These are phyloP conservation scores for Debaryomyces prosopidis DNA, from an alignment of 805 yeast species.

Conservation along the genomic window DNA sequence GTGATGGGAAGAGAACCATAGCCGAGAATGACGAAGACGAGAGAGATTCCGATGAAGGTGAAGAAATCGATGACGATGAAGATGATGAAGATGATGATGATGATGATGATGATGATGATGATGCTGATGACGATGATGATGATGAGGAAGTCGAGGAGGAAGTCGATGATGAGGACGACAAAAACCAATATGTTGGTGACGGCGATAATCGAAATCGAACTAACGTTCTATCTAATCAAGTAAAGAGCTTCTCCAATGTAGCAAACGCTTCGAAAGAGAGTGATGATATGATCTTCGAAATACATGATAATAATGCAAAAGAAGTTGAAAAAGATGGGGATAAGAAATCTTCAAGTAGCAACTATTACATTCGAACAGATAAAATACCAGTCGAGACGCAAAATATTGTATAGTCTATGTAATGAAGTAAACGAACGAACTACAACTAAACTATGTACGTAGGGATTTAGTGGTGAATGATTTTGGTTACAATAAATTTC, in stretches of 20 bases:
- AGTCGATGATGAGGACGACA: constrained; percentile 6
- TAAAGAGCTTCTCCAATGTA: not conserved
- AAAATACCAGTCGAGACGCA: constrained; percentile 16
- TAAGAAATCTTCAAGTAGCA: not conserved
- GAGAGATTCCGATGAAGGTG: constrained; percentile 30
- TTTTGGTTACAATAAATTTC: no score
- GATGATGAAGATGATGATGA: constrained; percentile 39
- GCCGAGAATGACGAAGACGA: constrained; percentile 10
- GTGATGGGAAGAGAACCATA: constrained; percentile 13
- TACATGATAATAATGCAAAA: constrained; percentile 15
- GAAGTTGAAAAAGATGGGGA: not conserved
- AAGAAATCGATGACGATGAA: constrained; percentile 35
- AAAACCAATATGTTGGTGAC: constrained; percentile 1
- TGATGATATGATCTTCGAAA: constrained; percentile 21
- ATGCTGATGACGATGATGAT: constrained; percentile 39
- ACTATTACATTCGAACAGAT: not conserved
- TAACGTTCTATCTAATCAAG: not conserved
- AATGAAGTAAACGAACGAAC: no score
- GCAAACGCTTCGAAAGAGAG: not conserved
- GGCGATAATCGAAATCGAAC: not conserved
- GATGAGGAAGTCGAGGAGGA: constrained; percentile 31
- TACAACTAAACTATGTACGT: no score
- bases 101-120: constrained; percentile 39
- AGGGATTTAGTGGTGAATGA: no score
- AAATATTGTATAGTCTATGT: constrained; percentile 9